Conservation (phyloP, 306 rosid species). For the Prunus davidiana region DNA sequence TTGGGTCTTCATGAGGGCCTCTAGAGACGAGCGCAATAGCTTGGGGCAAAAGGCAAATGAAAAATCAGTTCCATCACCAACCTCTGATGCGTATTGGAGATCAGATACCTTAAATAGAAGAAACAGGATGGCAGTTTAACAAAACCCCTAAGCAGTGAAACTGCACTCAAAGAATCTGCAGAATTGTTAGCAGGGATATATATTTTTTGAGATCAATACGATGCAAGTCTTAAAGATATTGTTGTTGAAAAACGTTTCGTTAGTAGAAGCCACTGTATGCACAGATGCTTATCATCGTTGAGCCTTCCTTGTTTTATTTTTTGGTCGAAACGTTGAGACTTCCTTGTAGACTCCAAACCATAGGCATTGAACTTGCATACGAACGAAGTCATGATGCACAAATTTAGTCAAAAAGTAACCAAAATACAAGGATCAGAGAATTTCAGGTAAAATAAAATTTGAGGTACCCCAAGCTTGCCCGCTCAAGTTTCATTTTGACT, state of each 20-base stretch:
- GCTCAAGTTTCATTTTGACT: too few relatives aligned
- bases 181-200: not conserved
- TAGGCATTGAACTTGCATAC: too few relatives aligned
- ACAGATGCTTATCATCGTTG: not conserved
- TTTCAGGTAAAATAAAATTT: not conserved
- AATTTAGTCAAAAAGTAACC: not conserved
- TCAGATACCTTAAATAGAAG: conserved; percentile 65
- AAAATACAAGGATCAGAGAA: not conserved
- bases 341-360: not conserved
- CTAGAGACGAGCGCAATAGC: conserved; percentile 61
- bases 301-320: not conserved
- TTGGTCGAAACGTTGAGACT: too few relatives aligned
- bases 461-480: too few relatives aligned
- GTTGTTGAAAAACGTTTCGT: too few relatives aligned
- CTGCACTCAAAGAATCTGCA: conserved; percentile 37
- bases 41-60: conserved; percentile 60
- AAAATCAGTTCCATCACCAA: conserved; percentile 52
- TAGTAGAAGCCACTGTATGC: not conserved
- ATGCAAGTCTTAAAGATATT: not conserved
- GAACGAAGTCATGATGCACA: not conserved
- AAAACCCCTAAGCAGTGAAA: conserved; percentile 84
- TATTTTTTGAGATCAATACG: not conserved
- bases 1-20: conserved; percentile 80
- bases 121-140: conserved; percentile 53
- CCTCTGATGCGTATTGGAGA: conserved; percentile 47